Base-by-base conservation (phyloP, 495 filamentous ascomycete genomes). In the Aspergillus funiculosus region DNA sequence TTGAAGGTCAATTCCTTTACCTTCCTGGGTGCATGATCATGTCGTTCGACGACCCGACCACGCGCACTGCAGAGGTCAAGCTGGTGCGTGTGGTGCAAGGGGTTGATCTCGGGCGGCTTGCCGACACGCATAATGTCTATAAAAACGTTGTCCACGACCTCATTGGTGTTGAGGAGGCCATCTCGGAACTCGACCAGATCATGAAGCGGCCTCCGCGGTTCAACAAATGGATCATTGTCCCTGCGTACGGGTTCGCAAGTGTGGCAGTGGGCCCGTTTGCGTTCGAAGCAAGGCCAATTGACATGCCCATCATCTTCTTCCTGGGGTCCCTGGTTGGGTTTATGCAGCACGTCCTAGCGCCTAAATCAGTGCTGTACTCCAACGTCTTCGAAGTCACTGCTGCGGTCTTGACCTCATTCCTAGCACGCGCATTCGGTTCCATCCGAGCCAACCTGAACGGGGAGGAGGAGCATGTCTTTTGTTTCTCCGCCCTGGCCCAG, bases 11-110 rank as follows among this genome's bases (percentile, higher is more conserved):
- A 52, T 95, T 92, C 58, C 65, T 95, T 30, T 95, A 95, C 62
- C 81, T 95, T 2, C 91, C 91, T 0, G 88, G 87, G 4, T 92
- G 86, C 52, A 97, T 95, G 91, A 86, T 97, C 58, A 85, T 95
- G 61, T 89, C 87, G 0, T 95, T 97, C 57, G 90, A 94, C 56
- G 91, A 97, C 65, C 78, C 80, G 15, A 76, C 80, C 10, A 94
- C 88, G 1, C 91, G 94, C 54, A 95, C 91, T 0, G 87, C 88
- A 4, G 91, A 95, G 60, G 86, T 95, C 47, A 91, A 94, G 66
- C 78, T 97, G 18, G 83, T 97, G 15, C 81, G 86, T 17, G 74
- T 79, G 14, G 66, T 69, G 2, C 85, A 90, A 57, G 89, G 86
- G 2, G 78, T 97, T 17, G 85, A 97, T 60, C 74, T 97, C 2